Base-by-base conservation (phyloP, 2,329 filamentous ascomycete genomes). In the Hirsutella minnesotensis region DNA sequence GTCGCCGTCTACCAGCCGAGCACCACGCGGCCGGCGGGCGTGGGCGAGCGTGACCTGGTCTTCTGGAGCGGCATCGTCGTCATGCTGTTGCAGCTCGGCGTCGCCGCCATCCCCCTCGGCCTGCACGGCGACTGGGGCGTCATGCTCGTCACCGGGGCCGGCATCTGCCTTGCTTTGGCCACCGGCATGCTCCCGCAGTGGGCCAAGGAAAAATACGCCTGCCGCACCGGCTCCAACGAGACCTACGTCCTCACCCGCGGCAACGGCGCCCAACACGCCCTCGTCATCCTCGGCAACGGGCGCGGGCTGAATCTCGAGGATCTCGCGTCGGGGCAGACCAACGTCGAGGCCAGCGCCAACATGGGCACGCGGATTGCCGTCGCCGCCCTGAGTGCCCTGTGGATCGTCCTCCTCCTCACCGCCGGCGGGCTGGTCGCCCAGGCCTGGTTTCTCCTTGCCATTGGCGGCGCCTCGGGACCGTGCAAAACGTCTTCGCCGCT, bases 201-300 rank as follows among this genome's bases (percentile, higher is more conserved):
- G 66, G 51, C 47, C 18, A 48, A 47, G 9, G 69, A 72, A 50
- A 71, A 70, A 47, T 66, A 62, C 58, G 56, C 61, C 0, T 66
- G 60, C 48, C 56, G 61, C 15, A 47, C 44, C 3, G 45, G 52
- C 5, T 47, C 50, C n/a, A 49, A 51, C 15, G 56, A 61, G 40
- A 60, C 51, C 1, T 48, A 59, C n/a, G 44, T 59, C 2, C 44
- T 70, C 9, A 68, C 64, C 1, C 45, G 53, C 1, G 66, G 68
- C 1, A 69, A 67, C 46, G 67, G 66, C 5, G 51, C 47, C 10
- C 60, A 59, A 43, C 56, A 69, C 51, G 60, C 57, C 3, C 58
- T 70, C 21, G 56, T 66, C 3, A 56, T 70, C 9, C 46, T 58
- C 0, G 59, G 62, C 4, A 42, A 53, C 5, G 56, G 55, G 0